A percentile compares a stretch with the other conserved stretches of the same genome.
These are phyloP conservation scores for Pleurostoma richardsiae DNA, from an alignment of 2,329 filamentous ascomycete species.

Conservation along the genomic window DNA sequence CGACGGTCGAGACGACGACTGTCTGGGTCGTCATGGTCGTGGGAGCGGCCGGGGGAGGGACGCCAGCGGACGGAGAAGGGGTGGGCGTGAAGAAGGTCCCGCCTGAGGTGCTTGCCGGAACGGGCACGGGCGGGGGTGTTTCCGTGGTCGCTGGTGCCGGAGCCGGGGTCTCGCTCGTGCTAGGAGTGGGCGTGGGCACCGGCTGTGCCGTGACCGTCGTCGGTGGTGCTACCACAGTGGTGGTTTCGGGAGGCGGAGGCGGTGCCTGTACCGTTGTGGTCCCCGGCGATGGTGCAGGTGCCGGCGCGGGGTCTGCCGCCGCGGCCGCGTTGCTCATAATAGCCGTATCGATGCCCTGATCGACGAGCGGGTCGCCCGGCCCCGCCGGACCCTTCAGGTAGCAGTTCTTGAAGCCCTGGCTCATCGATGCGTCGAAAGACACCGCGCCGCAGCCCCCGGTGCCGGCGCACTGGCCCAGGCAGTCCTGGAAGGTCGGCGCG, in stretches of 20 bases:
- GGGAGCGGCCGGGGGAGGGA: not conserved
- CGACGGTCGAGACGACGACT: not conserved
- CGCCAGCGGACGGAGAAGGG: not conserved
- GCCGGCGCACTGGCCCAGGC: slow-evolving; percentile 17
- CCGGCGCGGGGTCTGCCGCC: not conserved
- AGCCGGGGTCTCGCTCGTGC: not conserved
- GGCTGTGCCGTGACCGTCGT: not conserved
- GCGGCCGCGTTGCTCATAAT: slow-evolving; percentile 7
- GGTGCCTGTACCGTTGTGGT: not conserved
- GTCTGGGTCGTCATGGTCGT: not conserved
- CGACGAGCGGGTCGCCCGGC: slow-evolving; percentile 8
- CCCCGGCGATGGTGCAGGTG: not conserved
- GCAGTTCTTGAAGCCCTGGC: slow-evolving; percentile 23
- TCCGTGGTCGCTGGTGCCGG: not conserved
- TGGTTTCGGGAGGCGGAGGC: not conserved
- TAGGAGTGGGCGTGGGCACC: not conserved
- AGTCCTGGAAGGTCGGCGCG: slow-evolving; percentile 19
- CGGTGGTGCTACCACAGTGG: not conserved
- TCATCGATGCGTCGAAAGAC: slow-evolving; percentile 17
- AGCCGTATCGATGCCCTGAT: slow-evolving; percentile 19
- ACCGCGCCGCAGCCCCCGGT: slow-evolving; percentile 18
- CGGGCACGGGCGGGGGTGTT: not conserved
- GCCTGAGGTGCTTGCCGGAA: not conserved
- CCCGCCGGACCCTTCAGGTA: slow-evolving; percentile 17
- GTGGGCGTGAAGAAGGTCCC: not conserved